Base-by-base conservation (phyloP, 2,329 filamentous ascomycete species). In the Scleromitrula shiraiana region DNA sequence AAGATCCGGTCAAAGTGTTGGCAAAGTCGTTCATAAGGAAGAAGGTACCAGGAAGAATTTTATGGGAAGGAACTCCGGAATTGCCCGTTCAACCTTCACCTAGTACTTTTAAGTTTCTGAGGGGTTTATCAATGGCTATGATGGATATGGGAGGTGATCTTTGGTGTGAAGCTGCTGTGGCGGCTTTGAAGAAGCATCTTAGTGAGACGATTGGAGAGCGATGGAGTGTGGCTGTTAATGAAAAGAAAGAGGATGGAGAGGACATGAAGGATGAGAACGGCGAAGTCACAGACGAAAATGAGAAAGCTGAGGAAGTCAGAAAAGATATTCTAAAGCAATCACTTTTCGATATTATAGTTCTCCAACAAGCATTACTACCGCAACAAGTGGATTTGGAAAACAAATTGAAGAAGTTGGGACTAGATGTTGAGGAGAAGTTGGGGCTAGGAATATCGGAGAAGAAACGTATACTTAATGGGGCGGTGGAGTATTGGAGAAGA, bases 71-170 rank as follows among this genome's bases (percentile, higher is more conserved):
- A 0, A 71, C 78, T 30, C 85, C 86, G 0, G 72, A 79, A 22
- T 64, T 95, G 35, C 91, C 91, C 0, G 74, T 80, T 5, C 87
- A 93, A 59, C 88, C 88, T 1, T 91, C 88, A 0, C 82, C 87
- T 0, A 73, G 75, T 17, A 71, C 80, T 0, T 95, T 95, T 61
- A 77, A 75, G 51, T 82, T 94, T 46, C 61, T 96, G 41, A 78
- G 80, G 20, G 72, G 72, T 37, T 62, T 95, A 23, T 77, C 78
- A 4, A 68, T 70, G 39, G 70, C 74, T 5, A 94, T 96, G 88
- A 76, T 76, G 3, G 70, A 74, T 10, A 70, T 76, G 3, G 90
- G 90, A 0, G 71, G 77, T 38, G 91, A 96, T 63, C 65, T 96
- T 2, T 97, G 90, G 90, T 89, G 83, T 45, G 74, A 78, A 2